Base-by-base conservation (phyloP, 371 early-diverging fungal species). In the Saksenaea oblongispora region DNA sequence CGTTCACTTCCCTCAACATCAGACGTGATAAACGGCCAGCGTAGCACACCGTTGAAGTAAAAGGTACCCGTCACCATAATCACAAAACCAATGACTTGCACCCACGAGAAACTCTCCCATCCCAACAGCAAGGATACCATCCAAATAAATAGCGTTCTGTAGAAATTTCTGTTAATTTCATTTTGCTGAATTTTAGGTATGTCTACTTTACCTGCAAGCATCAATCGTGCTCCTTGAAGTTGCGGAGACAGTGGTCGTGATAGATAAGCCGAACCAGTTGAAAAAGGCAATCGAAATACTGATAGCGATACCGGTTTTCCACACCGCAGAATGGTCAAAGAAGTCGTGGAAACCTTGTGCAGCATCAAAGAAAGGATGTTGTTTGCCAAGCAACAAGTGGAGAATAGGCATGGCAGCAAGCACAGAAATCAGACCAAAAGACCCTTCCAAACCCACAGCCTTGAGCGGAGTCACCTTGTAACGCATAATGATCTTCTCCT, bases 181-280 rank as follows among this genome's bases (percentile, higher is more conserved):
- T 47, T 47, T n/a, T 13, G n/a, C 9, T 1, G 28, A 17, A 56
- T 56, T n/a, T n/a, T n/a, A n/a, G n/a, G n/a, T 3, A 34, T 37
- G 5, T 26, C 14, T 28, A 41, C 14, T 27, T 71, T 79, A 82
- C 82, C 82, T 84, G 89, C 94, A 93, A 9, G 97, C 92, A 71
- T 98, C 98, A 60, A 98, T 96, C 5, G 97, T 98, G 11, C 92
- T 91, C 39, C 98, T 84, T 18, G 94, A 87, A 0, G 97, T 96
- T 31, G 97, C 95, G 31, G 89, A 89, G 47, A 97, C 82, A 26
- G 78, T 82, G 51, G 88, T 81, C 2, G 98, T 98, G 34, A 98
- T 95, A 1, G 91, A 88, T 27, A 98, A 83, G 4, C 97, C 98
- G 74, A 94, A 95, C 84, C 90, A 96, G 77, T 98, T 97, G 84